phyloP scores from a whole-genome alignment of 2,329 filamentous ascomycete genomes.

The Trichoderma afroharzianum region DNA sequence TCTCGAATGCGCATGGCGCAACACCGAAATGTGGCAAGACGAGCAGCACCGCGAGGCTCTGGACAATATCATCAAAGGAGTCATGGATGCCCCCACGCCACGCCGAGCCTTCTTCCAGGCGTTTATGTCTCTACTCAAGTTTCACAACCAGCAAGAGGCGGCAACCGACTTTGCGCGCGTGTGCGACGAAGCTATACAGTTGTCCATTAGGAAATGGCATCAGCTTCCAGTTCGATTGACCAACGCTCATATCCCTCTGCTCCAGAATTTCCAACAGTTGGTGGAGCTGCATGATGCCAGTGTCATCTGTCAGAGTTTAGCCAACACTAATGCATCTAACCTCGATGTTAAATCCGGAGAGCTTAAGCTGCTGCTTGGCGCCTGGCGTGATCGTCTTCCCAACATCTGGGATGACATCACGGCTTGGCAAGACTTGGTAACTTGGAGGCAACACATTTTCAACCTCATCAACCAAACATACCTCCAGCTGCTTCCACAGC shows the following conservation, averaged over 20 bases:
- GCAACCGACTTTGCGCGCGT: constrained; percentile 78
- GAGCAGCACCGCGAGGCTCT: constrained; percentile 82
- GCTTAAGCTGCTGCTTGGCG: constrained; percentile 85
- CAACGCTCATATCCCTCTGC: constrained; percentile 87
- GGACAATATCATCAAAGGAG: constrained; percentile 90
- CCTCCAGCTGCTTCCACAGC: constrained; percentile 74
- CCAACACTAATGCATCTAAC: constrained; percentile 77
- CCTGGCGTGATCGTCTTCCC: constrained; percentile 91
- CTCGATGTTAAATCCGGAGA: constrained; percentile 93
- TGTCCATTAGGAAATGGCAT: constrained; percentile 98
- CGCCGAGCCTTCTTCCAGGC: constrained; percentile 95
- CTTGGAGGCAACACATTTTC: constrained; percentile 99
- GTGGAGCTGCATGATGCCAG: constrained; percentile 97
- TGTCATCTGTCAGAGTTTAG: constrained; percentile 88
- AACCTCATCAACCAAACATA: constrained; percentile 95
- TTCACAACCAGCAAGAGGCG: constrained; percentile 83
- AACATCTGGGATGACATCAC: constrained; percentile 99
- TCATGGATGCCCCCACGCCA: constrained; percentile 95
- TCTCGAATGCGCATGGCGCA: constrained; percentile 91
- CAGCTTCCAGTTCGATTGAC: constrained; percentile 93
- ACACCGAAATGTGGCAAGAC: constrained; percentile 91
- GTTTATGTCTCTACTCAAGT: constrained; percentile 93
- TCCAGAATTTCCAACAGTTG: constrained; percentile 97
- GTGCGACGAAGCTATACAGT: constrained; percentile 94
- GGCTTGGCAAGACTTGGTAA: constrained; percentile 98